Conservation (phyloP, 495 filamentous ascomycete genomes). For the Xylaria cubensis region DNA sequence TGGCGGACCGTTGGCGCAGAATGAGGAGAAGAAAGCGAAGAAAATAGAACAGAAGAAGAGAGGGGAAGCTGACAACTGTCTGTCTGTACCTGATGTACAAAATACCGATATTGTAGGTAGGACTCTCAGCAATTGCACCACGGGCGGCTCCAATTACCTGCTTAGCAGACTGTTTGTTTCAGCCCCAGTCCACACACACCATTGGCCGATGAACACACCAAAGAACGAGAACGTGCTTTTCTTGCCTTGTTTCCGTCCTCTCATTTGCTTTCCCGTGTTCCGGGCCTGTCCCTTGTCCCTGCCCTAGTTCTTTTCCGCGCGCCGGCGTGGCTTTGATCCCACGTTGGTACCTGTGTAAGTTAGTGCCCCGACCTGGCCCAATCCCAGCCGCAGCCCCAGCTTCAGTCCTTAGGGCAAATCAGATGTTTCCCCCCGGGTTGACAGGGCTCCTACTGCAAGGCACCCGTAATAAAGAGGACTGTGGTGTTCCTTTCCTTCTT, state of each 20-base stretch:
- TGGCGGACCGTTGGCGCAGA: not conserved
- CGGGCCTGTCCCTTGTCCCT: not conserved
- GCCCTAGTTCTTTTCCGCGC: not conserved
- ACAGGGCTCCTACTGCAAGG: constrained; percentile 9
- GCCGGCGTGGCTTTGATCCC: not conserved
- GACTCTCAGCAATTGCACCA: not conserved
- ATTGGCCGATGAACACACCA: not conserved
- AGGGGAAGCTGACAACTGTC: constrained; percentile 16
- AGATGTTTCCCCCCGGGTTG: constrained; percentile 8
- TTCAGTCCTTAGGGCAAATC: constrained; percentile 19
- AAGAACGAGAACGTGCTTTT: constrained; percentile 3
- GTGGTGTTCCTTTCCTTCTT: constrained; percentile 4
- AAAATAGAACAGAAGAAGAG: not conserved
- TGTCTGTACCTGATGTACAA: not conserved
- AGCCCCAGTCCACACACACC: constrained; percentile 1
- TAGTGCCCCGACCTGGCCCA: not conserved
- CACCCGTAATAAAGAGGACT: constrained; percentile 15
- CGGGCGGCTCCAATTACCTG: not conserved
- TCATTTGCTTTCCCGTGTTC: constrained; percentile 19
- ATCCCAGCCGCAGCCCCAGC: constrained; percentile 11
- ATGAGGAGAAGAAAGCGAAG: not conserved
- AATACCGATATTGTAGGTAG: not conserved
- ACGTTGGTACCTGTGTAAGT: not conserved
- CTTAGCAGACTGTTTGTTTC: constrained; percentile 6
- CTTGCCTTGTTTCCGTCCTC: constrained; percentile 10